phyloP scores from a whole-genome alignment of 768 basidiomycete genomes.

The Trametes sanguinea region DNA sequence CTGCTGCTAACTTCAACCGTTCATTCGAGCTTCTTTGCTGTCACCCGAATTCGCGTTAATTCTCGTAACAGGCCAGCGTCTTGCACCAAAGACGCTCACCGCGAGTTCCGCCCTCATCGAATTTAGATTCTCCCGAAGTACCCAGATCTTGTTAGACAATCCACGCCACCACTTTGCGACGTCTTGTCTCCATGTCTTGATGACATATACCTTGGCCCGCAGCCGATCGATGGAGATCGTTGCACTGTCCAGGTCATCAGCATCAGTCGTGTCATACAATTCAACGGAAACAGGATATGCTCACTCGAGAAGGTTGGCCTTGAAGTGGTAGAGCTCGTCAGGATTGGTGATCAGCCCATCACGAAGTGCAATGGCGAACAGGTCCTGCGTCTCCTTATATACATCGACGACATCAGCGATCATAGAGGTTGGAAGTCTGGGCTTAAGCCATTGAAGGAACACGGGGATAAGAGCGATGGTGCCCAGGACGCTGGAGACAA shows the following conservation, averaged over 20 bases:
- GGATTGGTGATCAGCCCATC: constrained; percentile 1
- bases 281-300: neutral
- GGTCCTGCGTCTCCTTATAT: neutral
- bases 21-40: neutral
- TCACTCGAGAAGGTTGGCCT: neutral
- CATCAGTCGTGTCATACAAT: neutral
- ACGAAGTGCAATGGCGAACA: neutral
- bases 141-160: neutral
- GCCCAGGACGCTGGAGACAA: constrained; percentile 7
- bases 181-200: neutral
- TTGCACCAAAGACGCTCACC: neutral
- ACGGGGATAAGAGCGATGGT: neutral
- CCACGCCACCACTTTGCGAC: neutral
- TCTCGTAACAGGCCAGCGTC: no score
- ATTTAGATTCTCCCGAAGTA: neutral
- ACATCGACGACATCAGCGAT: neutral
- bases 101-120: neutral
- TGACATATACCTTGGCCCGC: neutral
- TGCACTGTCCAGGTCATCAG: neutral
- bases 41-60: no score
- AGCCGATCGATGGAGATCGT: neutral
- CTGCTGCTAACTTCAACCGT: neutral
- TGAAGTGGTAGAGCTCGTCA: neutral
- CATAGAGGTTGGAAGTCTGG: neutral
- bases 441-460: neutral